Conservation (phyloP, 1,139 yeast genomes). For the Geotrichum reessii region DNA sequence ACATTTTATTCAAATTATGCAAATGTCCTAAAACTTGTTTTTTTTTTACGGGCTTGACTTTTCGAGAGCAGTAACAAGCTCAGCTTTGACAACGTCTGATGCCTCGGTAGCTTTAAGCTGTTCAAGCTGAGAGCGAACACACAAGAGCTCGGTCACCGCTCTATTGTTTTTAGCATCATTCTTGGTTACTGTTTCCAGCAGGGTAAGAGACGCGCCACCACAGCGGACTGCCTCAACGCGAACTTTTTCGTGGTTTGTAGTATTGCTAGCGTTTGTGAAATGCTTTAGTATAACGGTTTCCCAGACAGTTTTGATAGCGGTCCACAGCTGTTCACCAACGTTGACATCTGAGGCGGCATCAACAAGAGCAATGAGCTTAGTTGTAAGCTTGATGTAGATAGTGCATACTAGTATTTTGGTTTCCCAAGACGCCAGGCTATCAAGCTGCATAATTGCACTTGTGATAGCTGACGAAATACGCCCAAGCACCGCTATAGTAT, state of each 20-base stretch:
- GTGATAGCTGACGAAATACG: constrained; percentile 6
- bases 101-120: constrained; percentile 7
- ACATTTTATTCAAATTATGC: too few relatives aligned
- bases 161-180: background rate
- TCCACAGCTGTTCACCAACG: constrained; percentile 34
- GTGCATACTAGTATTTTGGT: constrained; percentile 1
- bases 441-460: background rate
- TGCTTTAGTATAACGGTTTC: constrained; percentile 25
- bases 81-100: constrained; percentile 11
- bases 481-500: constrained; percentile 1
- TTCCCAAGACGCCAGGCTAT: constrained; percentile 2
- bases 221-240: constrained; percentile 47
- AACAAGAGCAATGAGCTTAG: constrained; percentile 3
- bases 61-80: constrained; percentile 8
- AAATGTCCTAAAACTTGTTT: too few relatives aligned
- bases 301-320: constrained; percentile 32
- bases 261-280: constrained; percentile 15
- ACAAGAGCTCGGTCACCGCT: constrained; percentile 19
- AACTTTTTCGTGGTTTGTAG: constrained; percentile 57
- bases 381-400: constrained; percentile 1
- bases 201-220: constrained; percentile 31
- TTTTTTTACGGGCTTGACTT: background rate
- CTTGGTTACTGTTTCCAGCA: constrained; percentile 20
- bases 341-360: constrained; percentile 16
- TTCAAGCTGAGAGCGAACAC: constrained; percentile 5